These are phyloP conservation scores for Magnaporthiopsis incrustans DNA, from an alignment of 2,329 filamentous ascomycete species.

Conservation along the genomic window DNA sequence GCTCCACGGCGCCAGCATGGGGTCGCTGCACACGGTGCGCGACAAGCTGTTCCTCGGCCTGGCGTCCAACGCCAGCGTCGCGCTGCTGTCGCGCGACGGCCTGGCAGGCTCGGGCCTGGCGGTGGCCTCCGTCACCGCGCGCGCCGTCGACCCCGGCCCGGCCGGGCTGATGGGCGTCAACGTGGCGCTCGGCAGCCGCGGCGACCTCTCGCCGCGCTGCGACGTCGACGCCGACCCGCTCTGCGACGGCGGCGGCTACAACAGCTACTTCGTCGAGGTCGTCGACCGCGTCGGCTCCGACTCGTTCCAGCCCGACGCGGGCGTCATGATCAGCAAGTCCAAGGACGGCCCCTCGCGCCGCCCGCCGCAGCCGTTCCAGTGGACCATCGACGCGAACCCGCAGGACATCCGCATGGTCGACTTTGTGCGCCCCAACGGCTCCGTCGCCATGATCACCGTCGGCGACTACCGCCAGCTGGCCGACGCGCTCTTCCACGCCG, in stretches of 20 bases:
- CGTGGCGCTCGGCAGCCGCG: constrained; percentile 29
- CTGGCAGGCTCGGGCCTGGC: constrained; percentile 35
- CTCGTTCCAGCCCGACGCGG: constrained; percentile 41
- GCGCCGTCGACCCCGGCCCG: constrained; percentile 32
- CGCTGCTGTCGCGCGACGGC: constrained; percentile 34
- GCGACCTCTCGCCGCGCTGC: constrained; percentile 36
- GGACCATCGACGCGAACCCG: constrained; percentile 46
- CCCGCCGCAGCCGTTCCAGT: constrained; percentile 37
- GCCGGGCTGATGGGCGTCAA: constrained; percentile 37
- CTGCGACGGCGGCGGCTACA: constrained; percentile 43
- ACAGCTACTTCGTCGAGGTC: constrained; percentile 45
- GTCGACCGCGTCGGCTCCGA: constrained; percentile 46
- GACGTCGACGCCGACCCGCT: constrained; percentile 30
- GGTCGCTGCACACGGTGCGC: constrained; percentile 43
- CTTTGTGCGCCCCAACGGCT: constrained; percentile 41
- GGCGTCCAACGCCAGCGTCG: constrained; percentile 31
- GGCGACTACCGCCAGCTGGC: constrained; percentile 46
- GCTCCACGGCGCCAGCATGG: constrained; percentile 37
- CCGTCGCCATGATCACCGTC: constrained; percentile 35
- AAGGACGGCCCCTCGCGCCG: constrained; percentile 33
- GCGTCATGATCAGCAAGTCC: constrained; percentile 46
- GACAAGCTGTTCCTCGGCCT: constrained; percentile 45
- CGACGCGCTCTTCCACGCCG: constrained; percentile 47
- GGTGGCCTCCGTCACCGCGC: constrained; percentile 37
- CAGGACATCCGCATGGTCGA: constrained; percentile 42